Conservation (phyloP, 2,329 filamentous ascomycete genomes). For the Metarhizium anisopliae region DNA sequence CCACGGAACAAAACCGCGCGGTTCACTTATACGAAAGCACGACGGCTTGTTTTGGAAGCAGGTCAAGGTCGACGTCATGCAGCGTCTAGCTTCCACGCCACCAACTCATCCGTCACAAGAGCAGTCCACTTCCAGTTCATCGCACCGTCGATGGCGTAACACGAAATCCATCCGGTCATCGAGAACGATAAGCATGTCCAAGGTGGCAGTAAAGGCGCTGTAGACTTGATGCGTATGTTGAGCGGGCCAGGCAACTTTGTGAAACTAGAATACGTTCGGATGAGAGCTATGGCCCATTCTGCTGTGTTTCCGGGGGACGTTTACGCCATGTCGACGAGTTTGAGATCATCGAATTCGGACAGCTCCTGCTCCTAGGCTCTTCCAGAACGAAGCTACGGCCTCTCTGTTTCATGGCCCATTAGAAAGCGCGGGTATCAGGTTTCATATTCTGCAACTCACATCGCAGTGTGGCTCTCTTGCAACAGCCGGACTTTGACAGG, state of each 20-base stretch:
- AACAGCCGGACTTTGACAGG: background rate
- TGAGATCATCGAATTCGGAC: background rate
- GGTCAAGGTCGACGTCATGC: background rate
- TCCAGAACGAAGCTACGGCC: constrained; percentile 3
- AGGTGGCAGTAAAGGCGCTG: background rate
- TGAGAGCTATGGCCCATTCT: constrained; percentile 1
- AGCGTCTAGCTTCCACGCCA: background rate
- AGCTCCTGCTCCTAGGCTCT: background rate
- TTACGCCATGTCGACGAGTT: constrained; percentile 7
- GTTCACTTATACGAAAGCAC: background rate
- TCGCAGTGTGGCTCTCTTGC: background rate
- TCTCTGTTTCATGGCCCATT: constrained; percentile 8
- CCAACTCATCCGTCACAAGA: background rate
- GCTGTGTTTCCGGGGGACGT: background rate
- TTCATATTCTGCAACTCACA: constrained; percentile 3
- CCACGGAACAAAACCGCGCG: no score
- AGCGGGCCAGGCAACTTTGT: background rate
- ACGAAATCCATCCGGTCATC: background rate
- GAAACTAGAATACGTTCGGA: background rate
- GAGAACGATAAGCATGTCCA: background rate
- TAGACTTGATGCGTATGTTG: background rate
- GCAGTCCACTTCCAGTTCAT: background rate
- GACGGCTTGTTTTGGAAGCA: background rate
- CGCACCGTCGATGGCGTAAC: background rate
- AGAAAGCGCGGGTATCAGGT: constrained; percentile 2